These are phyloP conservation scores for Colletotrichum cuscutae DNA, from an alignment of 2,329 filamentous ascomycete species.

Conservation along the genomic window DNA sequence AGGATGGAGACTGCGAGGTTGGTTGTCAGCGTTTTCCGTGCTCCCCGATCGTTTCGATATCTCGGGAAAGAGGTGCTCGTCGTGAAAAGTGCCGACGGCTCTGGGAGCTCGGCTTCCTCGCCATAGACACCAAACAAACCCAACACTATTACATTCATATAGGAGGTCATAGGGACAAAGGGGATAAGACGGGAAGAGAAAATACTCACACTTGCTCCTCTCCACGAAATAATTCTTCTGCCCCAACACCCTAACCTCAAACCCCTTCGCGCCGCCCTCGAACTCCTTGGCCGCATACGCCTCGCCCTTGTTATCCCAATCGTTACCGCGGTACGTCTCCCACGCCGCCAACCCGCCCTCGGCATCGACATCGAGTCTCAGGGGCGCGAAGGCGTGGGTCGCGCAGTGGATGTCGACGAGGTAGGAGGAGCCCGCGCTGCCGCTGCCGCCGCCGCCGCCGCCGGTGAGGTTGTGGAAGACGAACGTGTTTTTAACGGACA, in stretches of 20 bases:
- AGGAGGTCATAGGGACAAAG: not conserved
- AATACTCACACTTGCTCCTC: slow-evolving; percentile 76
- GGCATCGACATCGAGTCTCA: slow-evolving; percentile 78
- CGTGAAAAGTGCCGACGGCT: not conserved
- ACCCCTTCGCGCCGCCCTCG: slow-evolving; percentile 44
- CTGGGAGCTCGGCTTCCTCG: not conserved
- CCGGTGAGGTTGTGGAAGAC: slow-evolving; percentile 75
- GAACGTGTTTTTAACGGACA: slow-evolving; percentile 77
- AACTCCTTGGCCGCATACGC: slow-evolving; percentile 46
- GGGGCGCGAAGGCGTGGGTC: slow-evolving; percentile 79
- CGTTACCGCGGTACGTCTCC: slow-evolving; percentile 89
- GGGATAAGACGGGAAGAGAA: not conserved
- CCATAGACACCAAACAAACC: not conserved
- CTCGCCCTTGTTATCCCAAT: slow-evolving; percentile 89
- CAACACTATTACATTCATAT: too few species aligned
- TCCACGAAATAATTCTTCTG: slow-evolving; percentile 82
- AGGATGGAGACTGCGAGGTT: slow-evolving; percentile 75
- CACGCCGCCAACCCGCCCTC: slow-evolving; percentile 69
- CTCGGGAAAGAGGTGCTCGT: not conserved
- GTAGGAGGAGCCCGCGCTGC: slow-evolving; percentile 69
- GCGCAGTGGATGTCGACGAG: slow-evolving; percentile 82
- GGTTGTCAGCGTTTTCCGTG: not conserved
- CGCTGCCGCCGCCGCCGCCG: slow-evolving; percentile 55
- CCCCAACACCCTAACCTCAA: slow-evolving; percentile 72
- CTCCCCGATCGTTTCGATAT: rapidly evolving